Conservation (phyloP, 257 asterid genomes). For the Agastache rugosa region DNA sequence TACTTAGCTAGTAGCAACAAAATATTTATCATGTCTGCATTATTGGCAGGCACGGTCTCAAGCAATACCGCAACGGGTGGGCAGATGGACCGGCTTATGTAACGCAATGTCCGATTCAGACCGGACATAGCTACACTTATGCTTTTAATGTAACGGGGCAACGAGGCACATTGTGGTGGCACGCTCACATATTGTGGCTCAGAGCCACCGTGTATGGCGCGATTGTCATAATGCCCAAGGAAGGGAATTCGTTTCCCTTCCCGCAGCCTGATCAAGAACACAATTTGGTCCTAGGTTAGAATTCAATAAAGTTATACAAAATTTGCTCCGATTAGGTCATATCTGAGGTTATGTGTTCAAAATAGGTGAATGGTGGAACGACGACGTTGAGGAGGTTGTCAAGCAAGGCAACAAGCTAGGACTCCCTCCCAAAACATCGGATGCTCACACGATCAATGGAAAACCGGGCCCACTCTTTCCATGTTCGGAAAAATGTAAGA, state of each 20-base stretch:
- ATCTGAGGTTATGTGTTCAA: not conserved
- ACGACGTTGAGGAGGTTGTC: slow-evolving; percentile 56
- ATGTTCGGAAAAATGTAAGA: slow-evolving; percentile 61
- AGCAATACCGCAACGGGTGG: slow-evolving; percentile 63
- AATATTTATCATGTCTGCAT: not conserved
- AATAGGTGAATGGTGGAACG: slow-evolving; percentile 72
- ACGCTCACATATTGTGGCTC: slow-evolving; percentile 65
- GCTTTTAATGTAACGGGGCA: slow-evolving; percentile 58
- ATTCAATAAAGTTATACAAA: not conserved
- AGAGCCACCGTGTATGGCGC: slow-evolving; percentile 72
- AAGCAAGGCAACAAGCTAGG: slow-evolving; percentile 58
- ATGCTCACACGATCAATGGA: slow-evolving; percentile 70
- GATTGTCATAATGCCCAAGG: slow-evolving; percentile 55
- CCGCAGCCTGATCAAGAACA: slow-evolving; percentile 55
- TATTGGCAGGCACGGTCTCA: slow-evolving; percentile 60
- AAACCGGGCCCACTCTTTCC: slow-evolving; percentile 72
- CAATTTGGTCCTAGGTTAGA: slow-evolving; percentile 54
- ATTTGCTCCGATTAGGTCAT: not conserved
- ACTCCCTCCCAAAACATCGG: slow-evolving; percentile 56
- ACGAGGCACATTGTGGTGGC: slow-evolving; percentile 69
- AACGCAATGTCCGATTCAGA: slow-evolving; percentile 63
- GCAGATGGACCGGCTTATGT: slow-evolving; percentile 70
- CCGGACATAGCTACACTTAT: slow-evolving; percentile 51
- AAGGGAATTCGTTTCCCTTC: slow-evolving; percentile 55
- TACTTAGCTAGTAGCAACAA: not conserved